Base-by-base conservation (phyloP, 331 rosid genomes). In the Erythrophleum ivorense region DNA sequence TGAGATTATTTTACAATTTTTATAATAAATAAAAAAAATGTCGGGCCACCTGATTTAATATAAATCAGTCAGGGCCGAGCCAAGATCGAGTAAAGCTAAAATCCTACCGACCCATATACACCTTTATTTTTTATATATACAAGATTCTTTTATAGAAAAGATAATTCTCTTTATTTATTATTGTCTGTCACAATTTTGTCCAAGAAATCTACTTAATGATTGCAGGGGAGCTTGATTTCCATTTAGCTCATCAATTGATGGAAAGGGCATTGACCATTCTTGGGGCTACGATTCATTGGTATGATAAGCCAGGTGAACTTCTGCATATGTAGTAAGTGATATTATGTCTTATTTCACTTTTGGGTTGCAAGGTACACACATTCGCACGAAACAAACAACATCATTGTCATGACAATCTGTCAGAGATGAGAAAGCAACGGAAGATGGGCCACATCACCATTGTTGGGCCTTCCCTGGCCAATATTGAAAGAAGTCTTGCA, bases 391-490 rank as follows among this genome's bases (percentile, higher is more conserved):
- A 18, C 29, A 82, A 75, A n/a, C 57, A 46, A 71, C 41, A 53
- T 5, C 71, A 43, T 79, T 66, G 46, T 75, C 53, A 34, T 78
- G 53, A 45, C 38, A 71, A 72, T 48, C 5, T 77, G 78, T 52
- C 86, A 94, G 98, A 91, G 76, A 91, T 94, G 97, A 86, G 97
- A 81, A 94, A 85, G 87, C 98, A 92, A 81, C 86, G 94, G 57
- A 94, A 94, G 90, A 91, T 94, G 94, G 98, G 98, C 49, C 97
- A 94, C 69, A 88, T 92, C 76, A 94, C 98, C 73, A 89, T 92
- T 77, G 93, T 90, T 75, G 98, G 97, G 68, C 79, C 86, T 69
- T 92, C 93, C 60, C 77, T 85, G 75, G 68, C 85, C 59, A 81
- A 80, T 53, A 78, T 92, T 71, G 94, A 94, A 83, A 79, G 80